Evolutionary conservation across 352 stramenopile species (phyloP), one percentile per base, ranked within the genome.

Genomic region (Globisporangium orthogonon): DNA sequence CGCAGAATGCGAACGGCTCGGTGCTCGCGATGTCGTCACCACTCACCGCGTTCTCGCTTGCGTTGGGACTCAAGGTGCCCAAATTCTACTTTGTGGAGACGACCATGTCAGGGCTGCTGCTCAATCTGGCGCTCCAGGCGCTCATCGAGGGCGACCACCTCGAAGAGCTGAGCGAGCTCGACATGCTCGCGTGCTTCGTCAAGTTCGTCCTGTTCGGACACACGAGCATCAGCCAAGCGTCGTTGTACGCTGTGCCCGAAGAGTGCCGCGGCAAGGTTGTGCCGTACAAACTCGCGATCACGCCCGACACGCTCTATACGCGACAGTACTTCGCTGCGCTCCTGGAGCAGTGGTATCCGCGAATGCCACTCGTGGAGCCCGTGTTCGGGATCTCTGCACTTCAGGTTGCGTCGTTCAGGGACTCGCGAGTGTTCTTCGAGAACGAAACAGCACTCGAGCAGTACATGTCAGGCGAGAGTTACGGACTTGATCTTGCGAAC

Each of bases 241-340:
- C 73, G 15, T 61, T 60, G 10, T 84, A 85, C 56, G 59, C 69
- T 33, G 55, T 86, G 0, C 82, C 82, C 0, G 40, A 43, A 11
- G 69, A 70, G 7, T 92, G 82, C 50, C 56, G 63, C 33, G 71
- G 63, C 18, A 80, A 74, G 46, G 59, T 92, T 54, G 63, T 87
- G 6, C 79, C 79, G 14, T 89, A 87, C 69, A 89, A 87, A 50
- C 70, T 92, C 45, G 77, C 76, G 4, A 85, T 92, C 51, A 73
- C 79, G 2, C 82, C 82, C 0, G 79, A 92, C 61, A 88, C 65
- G 0, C 23, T 63, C 2, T 92, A 80, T 56, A 90, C 82, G n/a
- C 76, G 82, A 9, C 40, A 75, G 23, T 92, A 92, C 52, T 73
- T 92, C 39, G 57, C 67, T 0, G 40, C 56, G 11, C 53, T 67